phyloP scores from a whole-genome alignment of 169 alveolate species.

The Perkinsus marinus region DNA sequence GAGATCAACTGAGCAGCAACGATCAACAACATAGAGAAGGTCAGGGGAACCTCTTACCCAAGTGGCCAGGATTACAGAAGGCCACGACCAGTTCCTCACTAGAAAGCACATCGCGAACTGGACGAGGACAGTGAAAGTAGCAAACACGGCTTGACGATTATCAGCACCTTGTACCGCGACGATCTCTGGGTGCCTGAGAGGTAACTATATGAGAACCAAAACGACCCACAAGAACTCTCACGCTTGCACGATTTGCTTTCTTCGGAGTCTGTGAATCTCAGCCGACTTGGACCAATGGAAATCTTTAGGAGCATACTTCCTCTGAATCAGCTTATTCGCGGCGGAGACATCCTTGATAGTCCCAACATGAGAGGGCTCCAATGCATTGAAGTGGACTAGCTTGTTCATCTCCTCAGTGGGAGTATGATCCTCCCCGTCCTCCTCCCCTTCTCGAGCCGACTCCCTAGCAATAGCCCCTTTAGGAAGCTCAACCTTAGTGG shows the following conservation, averaged over 20 bases:
- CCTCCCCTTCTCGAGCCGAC: background rate
- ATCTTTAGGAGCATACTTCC: background rate
- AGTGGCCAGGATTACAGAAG: background rate
- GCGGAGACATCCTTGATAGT: background rate
- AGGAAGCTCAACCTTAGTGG: background rate
- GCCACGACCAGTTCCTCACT: background rate
- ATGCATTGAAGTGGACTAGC: background rate
- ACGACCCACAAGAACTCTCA: background rate
- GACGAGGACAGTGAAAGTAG: background rate
- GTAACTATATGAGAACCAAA: background rate
- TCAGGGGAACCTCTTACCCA: background rate
- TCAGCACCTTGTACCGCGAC: constrained; percentile 20
- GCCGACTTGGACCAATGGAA: background rate
- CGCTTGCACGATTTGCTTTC: background rate
- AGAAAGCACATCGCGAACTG: constrained; percentile 3
- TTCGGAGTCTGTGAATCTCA: background rate
- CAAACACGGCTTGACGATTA: constrained; percentile 9
- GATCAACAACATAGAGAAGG: background rate
- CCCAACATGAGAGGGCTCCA: background rate
- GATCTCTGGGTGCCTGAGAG: constrained; percentile 26
- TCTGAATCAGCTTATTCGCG: background rate
- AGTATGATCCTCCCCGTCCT: background rate
- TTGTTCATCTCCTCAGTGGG: background rate
- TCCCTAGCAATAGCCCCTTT: background rate
- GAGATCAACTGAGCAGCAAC: constrained; percentile 24